phyloP scores from a whole-genome alignment of 441 rosid species.

The Geranium incanum region DNA sequence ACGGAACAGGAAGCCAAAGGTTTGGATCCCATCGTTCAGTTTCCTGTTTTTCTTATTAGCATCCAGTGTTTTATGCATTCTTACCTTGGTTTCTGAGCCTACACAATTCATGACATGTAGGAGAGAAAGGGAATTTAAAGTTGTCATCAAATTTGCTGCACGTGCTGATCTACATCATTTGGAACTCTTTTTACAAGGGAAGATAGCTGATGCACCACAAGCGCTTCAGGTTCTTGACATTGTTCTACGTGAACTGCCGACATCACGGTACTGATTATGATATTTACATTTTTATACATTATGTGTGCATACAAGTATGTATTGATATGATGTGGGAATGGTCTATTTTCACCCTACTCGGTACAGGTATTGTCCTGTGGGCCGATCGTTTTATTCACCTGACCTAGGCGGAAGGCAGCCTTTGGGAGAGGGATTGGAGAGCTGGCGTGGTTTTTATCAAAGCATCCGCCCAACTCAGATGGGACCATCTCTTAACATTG shows the following conservation, averaged over 20 bases:
- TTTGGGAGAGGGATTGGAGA: slow-evolving; percentile 91
- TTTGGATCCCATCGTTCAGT: slow-evolving; percentile 46
- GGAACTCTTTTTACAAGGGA: slow-evolving; percentile 78
- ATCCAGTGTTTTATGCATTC: neutral
- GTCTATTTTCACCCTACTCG: neutral
- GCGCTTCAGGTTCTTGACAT: slow-evolving; percentile 84
- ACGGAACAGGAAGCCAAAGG: slow-evolving; percentile 49
- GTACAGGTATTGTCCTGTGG: slow-evolving; percentile 63
- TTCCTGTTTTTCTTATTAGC: slow-evolving; percentile 4
- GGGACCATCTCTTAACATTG: slow-evolving; percentile 88
- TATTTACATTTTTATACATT: neutral
- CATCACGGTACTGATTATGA: neutral
- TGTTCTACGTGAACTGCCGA: slow-evolving; percentile 60
- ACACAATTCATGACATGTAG: slow-evolving; percentile 27
- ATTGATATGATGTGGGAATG: neutral
- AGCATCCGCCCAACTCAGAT: slow-evolving; percentile 95
- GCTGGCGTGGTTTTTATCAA: slow-evolving; percentile 96
- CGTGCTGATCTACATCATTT: slow-evolving; percentile 77
- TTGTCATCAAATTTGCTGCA: slow-evolving; percentile 75
- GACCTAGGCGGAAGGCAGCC: slow-evolving; percentile 60
- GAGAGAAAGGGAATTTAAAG: slow-evolving; percentile 70
- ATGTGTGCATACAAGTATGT: neutral
- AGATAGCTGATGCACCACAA: slow-evolving; percentile 78
- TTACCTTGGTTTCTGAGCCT: neutral
- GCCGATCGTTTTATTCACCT: slow-evolving; percentile 87